phyloP scores from a whole-genome alignment of 345 rosid species.

The Eucalyptus grandis region DNA sequence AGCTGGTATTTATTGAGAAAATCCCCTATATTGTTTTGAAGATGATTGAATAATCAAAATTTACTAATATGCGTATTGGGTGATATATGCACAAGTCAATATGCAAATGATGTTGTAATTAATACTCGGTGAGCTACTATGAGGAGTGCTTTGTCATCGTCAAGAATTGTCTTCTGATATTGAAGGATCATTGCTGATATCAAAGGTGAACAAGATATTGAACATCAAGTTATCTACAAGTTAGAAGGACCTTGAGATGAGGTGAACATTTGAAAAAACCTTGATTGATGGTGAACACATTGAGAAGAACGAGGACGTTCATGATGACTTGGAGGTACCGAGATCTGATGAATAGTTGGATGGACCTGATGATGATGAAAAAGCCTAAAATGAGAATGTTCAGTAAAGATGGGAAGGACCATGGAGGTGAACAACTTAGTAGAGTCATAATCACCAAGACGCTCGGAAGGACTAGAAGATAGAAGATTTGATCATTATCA shows the following conservation, averaged over 20 bases:
- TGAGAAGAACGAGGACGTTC: rapidly evolving
- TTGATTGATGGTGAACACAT: background rate
- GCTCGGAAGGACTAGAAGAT: background rate
- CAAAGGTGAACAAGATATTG: background rate
- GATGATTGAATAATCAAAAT: too few species aligned
- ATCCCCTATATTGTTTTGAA: background rate
- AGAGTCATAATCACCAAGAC: background rate
- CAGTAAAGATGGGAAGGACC: background rate
- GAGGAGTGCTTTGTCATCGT: background rate
- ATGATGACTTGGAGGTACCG: background rate
- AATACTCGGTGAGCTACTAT: background rate
- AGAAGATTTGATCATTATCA: background rate
- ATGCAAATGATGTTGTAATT: too few species aligned
- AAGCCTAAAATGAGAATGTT: background rate
- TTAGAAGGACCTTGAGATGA: background rate
- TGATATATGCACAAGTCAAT: background rate
- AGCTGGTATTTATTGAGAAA: background rate
- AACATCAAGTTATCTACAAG: background rate
- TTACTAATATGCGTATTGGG: background rate
- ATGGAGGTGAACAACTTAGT: background rate
- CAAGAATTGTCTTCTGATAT: rapidly evolving
- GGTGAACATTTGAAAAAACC: background rate
- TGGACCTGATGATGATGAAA: background rate
- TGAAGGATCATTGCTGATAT: rapidly evolving
- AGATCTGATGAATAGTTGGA: background rate